Evolutionary conservation across 192 early-diverging fungal genomes (phyloP).

Genomic region (Gigaspora rosea): DNA sequence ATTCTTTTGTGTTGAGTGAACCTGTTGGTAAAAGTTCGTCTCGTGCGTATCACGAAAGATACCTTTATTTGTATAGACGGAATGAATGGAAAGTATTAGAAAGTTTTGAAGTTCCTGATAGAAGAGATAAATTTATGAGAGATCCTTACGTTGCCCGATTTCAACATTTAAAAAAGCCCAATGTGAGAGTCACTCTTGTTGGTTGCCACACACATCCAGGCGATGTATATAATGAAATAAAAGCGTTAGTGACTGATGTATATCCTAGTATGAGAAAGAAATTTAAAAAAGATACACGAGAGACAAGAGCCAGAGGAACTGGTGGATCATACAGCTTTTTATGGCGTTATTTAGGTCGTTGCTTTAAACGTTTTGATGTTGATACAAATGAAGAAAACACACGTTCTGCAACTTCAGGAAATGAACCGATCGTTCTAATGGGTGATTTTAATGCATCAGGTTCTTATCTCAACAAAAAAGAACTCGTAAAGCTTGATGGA

Average conservation of each 20-base stretch:
- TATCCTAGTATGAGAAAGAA: slow-evolving; percentile 15
- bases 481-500: slow-evolving; percentile 4
- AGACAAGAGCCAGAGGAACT: not conserved
- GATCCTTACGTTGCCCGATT: slow-evolving; percentile 30
- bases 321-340: not conserved
- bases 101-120: slow-evolving; percentile 13
- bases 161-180: slow-evolving; percentile 25
- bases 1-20: slow-evolving; percentile 21
- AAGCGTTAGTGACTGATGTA: slow-evolving; percentile 9
- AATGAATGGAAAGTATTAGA: slow-evolving; percentile 33
- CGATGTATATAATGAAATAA: slow-evolving; percentile 23
- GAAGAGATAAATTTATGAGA: slow-evolving; percentile 21
- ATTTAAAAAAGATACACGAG: not conserved
- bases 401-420: not conserved
- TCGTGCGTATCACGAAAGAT: slow-evolving; percentile 30
- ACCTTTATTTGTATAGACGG: slow-evolving; percentile 23
- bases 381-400: too few species aligned
- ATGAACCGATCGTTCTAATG: slow-evolving; percentile 30
- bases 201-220: slow-evolving; percentile 32
- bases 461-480: slow-evolving; percentile 23
- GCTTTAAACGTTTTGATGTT: not conserved
- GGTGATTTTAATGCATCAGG: slow-evolving; percentile 36
- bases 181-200: slow-evolving; percentile 26
- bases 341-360: not conserved
- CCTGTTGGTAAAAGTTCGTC: slow-evolving; percentile 21